phyloP scores from a whole-genome alignment of 805 yeast genomes.

The Saccharomycopsis babjevae region DNA sequence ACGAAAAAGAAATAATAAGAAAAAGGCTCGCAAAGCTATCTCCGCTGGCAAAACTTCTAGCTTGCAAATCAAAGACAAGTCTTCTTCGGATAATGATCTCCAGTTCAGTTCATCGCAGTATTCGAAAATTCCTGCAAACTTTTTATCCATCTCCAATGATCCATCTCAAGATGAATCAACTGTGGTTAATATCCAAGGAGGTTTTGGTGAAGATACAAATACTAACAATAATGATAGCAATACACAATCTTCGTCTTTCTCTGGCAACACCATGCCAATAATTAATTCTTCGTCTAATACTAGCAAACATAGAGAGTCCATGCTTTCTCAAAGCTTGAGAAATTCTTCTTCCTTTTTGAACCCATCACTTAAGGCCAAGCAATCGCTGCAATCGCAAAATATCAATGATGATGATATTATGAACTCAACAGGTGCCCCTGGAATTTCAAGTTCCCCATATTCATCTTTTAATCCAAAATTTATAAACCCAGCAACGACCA shows the following conservation, averaged over 20 bases:
- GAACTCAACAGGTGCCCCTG: background rate
- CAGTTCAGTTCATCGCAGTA: constrained; percentile 3
- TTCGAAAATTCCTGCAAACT: background rate
- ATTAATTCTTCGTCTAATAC: background rate
- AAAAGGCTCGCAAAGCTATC: background rate
- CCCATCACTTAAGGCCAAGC: background rate
- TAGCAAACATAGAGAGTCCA: constrained; percentile 8
- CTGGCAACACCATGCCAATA: background rate
- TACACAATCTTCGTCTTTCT: background rate
- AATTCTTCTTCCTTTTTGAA: background rate
- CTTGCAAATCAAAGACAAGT: background rate
- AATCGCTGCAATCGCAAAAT: background rate
- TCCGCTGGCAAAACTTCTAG: background rate
- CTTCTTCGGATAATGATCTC: background rate
- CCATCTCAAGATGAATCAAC: constrained; percentile 2
- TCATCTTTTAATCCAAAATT: background rate
- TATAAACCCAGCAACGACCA: background rate
- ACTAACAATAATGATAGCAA: background rate
- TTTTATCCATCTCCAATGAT: background rate
- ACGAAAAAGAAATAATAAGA: background rate
- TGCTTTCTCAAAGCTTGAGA: constrained; percentile 17
- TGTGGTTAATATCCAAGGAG: constrained; percentile 5
- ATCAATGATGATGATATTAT: background rate
- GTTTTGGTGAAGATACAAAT: background rate
- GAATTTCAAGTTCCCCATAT: background rate